Base-by-base conservation (phyloP, 179 eudicot species). In the Beta lomatogona region DNA sequence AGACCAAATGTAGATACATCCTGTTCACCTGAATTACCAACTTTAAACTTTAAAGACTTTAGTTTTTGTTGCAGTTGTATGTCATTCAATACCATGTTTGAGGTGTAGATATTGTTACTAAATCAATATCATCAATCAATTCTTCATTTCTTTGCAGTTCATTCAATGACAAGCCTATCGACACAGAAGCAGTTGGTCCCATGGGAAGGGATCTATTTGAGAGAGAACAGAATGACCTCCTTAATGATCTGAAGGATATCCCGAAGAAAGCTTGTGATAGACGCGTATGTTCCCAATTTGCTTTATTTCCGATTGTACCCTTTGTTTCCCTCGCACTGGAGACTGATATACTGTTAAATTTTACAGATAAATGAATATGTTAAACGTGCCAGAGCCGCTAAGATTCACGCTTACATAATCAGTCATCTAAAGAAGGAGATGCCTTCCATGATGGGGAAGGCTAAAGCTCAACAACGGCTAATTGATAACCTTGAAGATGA, bases 241-340 rank as follows among this genome's bases (percentile, higher is more conserved):
- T 95, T 72, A 74, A 82, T 67, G 99, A 95, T 82, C 82, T 95
- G 91, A 94, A 87, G 72, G 98, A 95, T 79, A 95, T 95, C 55
- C 99, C 99, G 44, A 95, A 95, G 92, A 95, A 95, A 86, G 97
- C 99, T 82, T 95, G 97, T 83, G 98, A 95, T 86, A 91, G 99
- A 78, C 92, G 94, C 77, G 99, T 95, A 91, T 68, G 92, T 66
- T 74, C 73, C n/a, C 36, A 12, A 59, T 80, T 77, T 61, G 60
- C 13, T 46, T 76, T 6, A 48, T 53, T 7, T 44, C 10, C n/a
- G 12, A 10, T 48, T 59, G 3, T 58, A 57, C 48, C 66, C 48
- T 81, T 28, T 70, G 10, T 57, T 7, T 44, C 68, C 55, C 22
- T 64, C 65, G 25, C 13, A 52, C 10, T 16, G 16, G 18, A 11